Evolutionary conservation across 2,329 filamentous ascomycete genomes (phyloP), one percentile per base, ranked within the genome.

Genomic region (Xylaria sp.): DNA sequence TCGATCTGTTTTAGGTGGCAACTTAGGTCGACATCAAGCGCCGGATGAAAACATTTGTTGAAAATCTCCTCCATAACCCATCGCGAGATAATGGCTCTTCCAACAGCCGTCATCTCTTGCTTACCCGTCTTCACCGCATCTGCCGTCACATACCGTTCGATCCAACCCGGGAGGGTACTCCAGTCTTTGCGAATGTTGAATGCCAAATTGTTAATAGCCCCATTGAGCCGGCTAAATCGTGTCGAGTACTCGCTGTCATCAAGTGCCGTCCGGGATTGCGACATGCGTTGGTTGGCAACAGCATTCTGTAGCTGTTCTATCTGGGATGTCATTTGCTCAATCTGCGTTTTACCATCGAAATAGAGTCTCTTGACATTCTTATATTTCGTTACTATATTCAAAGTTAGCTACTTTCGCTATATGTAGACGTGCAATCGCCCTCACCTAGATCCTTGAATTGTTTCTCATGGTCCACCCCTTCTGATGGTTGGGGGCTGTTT

Each of bases 351-450:
- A 77, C 95, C 94, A 72, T 98, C 96, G 79, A 98, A 98, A 79
- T 98, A 99, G 75, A 98, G 92, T 65, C 94, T 91, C 84, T 99
- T 99, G 66, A 99, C 95, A 78, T 98, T 97, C 80, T 97, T 97
- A 80, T 99, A 99, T 83, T 99, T 99, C 73, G 89, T 90, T 77
- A 96, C 94, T 97, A 72, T 61, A 68, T 54, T 35, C 35, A 65
- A 79, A 75, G 70, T 88, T 40, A 79, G 75, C 50, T 63, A n/a
- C 37, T 29, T 29, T 66, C 69, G 58, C 60, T 47, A 47, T n/a
- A 27, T 40, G 21, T 16, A 21, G 51, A 68, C 55, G 27, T 53
- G 3, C 60, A 70, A 29, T 69, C 69, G 67, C 44, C 80, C 84
- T 71, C 83, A 89, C 87, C 78, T 54, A 90, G 77, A 63, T 89